Evolutionary conservation across 192 early-diverging fungal species (phyloP), one percentile per base, ranked within the genome.

Genomic region (Nowakowskiella sp.): DNA sequence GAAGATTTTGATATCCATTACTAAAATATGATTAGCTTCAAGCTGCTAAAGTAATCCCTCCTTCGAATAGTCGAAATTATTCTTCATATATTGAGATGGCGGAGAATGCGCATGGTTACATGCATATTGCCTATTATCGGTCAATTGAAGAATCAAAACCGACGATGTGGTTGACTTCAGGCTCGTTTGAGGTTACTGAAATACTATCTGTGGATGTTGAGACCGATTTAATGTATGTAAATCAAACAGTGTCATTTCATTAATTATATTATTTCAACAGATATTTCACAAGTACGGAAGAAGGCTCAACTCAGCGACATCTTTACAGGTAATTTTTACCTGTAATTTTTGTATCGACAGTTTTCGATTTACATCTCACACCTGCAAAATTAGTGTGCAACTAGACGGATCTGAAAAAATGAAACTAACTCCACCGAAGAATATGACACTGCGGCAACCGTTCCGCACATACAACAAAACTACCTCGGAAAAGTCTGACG

Each of bases 261-360:
- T 23, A 50, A 44, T 6, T 26, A 26, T 27, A 24, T 10, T 39
- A 9, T 16, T n/a, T 58, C 13, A 9, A 13, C 21, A 22, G 56
- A 8, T 78, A 69, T 53, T 79, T 65, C 48, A n/a, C 53, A 2
- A 55, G 57, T 33, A 72, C 72, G 6, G 69, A 73, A 34, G 53
- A 68, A 24, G 75, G 70, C 10, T 56, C 67, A 13, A 68, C 59
- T 31, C 65, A 79, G 34, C 60, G 75, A 30, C 73, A 79, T 42
- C 31, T 79, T 16, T 79, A 64, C 55, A 75, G 61, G 34, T 51
- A 63, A 13, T 39, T 39, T 39, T 39, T 13, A 39, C 36, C 19
- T 39, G 13, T 19, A 19, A 39, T 39, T 13, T 19, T 39, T 39
- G 13, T 13, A 13, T 13, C 13, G 36, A 39, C 36, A 39, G 13